Evolutionary conservation across 1,139 yeast species (phyloP).

Genomic region (Blastobotrys arbuscula): DNA sequence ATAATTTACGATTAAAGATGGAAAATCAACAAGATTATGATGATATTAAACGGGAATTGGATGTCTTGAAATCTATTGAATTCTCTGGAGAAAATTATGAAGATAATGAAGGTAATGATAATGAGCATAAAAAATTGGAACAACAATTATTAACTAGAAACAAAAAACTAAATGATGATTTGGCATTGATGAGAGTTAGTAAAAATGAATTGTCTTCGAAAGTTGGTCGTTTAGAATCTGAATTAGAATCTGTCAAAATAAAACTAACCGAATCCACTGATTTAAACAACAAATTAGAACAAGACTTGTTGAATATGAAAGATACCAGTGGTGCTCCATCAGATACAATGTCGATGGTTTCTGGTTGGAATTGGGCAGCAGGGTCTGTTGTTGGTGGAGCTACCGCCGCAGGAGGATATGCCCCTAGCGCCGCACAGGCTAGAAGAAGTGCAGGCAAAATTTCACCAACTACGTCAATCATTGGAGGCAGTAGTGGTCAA

Average conservation of each 20-base stretch:
- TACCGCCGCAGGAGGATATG: no score
- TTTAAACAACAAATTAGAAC: slow-evolving; percentile 60
- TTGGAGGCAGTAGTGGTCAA: slow-evolving; percentile 26
- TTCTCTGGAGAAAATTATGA: slow-evolving; percentile 47
- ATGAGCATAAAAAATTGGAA: slow-evolving; percentile 28
- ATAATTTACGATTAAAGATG: slow-evolving; percentile 47
- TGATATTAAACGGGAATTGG: slow-evolving; percentile 68
- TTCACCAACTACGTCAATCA: slow-evolving; percentile 36
- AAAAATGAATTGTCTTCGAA: slow-evolving; percentile 41
- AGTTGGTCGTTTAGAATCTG: slow-evolving; percentile 39
- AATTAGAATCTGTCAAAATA: slow-evolving; percentile 39
- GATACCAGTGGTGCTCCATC: slow-evolving; percentile 36
- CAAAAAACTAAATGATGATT: slow-evolving; percentile 54
- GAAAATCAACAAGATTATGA: slow-evolving; percentile 78
- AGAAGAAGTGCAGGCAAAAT: slow-evolving; percentile 29
- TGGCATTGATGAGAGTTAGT: slow-evolving; percentile 52
- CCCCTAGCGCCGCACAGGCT: slow-evolving; percentile 10
- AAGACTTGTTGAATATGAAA: slow-evolving; percentile 45
- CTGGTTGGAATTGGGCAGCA: slow-evolving; percentile 31
- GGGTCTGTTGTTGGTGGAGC: not conserved
- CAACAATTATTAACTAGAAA: slow-evolving; percentile 52
- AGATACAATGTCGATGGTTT: slow-evolving; percentile 48
- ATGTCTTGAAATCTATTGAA: slow-evolving; percentile 66
- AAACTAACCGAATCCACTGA: slow-evolving; percentile 37
- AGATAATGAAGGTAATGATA: slow-evolving; percentile 25